phyloP scores from a whole-genome alignment of 805 yeast species.

The Yarrowia sp. region DNA sequence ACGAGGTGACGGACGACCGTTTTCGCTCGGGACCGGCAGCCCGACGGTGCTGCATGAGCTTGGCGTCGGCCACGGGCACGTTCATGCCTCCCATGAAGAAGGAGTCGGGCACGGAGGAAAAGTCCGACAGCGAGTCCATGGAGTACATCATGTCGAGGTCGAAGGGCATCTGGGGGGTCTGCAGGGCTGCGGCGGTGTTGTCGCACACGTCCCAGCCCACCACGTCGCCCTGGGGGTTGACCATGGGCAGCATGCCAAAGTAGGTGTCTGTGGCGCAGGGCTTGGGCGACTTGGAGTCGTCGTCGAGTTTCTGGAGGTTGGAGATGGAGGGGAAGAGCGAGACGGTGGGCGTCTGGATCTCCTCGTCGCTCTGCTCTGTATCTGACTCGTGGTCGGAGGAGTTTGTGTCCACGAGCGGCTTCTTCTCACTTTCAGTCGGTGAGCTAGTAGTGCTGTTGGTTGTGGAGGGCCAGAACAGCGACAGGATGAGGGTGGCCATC shows the following conservation, averaged over 20 bases:
- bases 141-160: slow-evolving; percentile 36
- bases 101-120: slow-evolving; percentile 28
- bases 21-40: slow-evolving; percentile 27
- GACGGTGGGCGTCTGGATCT: slow-evolving; percentile 22
- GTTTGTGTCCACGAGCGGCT: too few species aligned
- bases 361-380: slow-evolving; percentile 24
- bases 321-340: slow-evolving; percentile 36
- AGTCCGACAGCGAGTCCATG: slow-evolving; percentile 30
- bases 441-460: too few species aligned
- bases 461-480: slow-evolving; percentile 26
- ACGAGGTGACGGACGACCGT: slow-evolving; percentile 22
- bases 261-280: slow-evolving; percentile 38
- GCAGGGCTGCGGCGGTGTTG: slow-evolving; percentile 15
- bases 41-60: slow-evolving; percentile 30
- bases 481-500: slow-evolving; percentile 10
- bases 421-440: too few species aligned
- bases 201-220: slow-evolving; percentile 38
- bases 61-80: slow-evolving; percentile 16
- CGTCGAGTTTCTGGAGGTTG: slow-evolving; percentile 31
- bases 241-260: slow-evolving; percentile 36
- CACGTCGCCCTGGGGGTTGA: slow-evolving; percentile 38
- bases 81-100: slow-evolving; percentile 25
- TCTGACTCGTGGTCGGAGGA: slow-evolving; percentile 2
- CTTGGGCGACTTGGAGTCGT: slow-evolving; percentile 28
- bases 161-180: slow-evolving; percentile 20